A percentile compares a stretch with the other conserved stretches of the same genome.
Evolutionary conservation across 805 yeast species (phyloP).

Genomic region (Nematodospora valgi): DNA sequence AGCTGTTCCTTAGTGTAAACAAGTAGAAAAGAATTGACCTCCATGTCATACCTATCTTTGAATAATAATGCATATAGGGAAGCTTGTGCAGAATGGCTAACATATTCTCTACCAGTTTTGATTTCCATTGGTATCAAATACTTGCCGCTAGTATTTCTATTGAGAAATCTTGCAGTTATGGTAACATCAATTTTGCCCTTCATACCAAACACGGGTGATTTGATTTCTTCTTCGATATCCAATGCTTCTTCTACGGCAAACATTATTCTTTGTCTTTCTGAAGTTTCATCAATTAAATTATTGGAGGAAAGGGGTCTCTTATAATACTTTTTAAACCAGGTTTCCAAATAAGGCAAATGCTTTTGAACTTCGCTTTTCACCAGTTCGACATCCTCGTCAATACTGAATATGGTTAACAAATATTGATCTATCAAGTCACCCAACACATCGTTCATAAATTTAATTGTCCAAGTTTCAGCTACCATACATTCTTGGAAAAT

Average conservation of each 20-base stretch:
- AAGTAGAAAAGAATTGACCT: slow-evolving; percentile 60
- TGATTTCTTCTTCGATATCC: slow-evolving; percentile 85
- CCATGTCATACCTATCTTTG: slow-evolving; percentile 73
- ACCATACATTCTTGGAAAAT: slow-evolving; percentile 61
- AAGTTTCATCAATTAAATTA: slow-evolving; percentile 22
- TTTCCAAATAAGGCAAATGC: slow-evolving; percentile 50
- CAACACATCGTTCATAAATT: slow-evolving; percentile 33
- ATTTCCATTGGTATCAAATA: slow-evolving; percentile 79
- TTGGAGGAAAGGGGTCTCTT: slow-evolving; percentile 15
- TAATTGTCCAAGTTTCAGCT: slow-evolving; percentile 30
- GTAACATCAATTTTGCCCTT: slow-evolving; percentile 91
- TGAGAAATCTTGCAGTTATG: slow-evolving; percentile 51
- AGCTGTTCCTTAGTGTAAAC: slow-evolving; percentile 67
- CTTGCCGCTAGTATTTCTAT: slow-evolving; percentile 28
- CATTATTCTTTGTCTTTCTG: slow-evolving; percentile 29
- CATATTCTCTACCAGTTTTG: slow-evolving; percentile 72
- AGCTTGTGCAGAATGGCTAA: slow-evolving; percentile 83
- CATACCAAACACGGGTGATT: slow-evolving; percentile 89
- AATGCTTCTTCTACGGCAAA: slow-evolving; percentile 61
- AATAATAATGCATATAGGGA: slow-evolving; percentile 75
- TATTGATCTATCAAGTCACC: slow-evolving; percentile 42
- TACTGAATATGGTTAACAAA: slow-evolving; percentile 50
- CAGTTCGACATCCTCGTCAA: slow-evolving; percentile 44
- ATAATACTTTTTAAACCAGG: slow-evolving; percentile 51
- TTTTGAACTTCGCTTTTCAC: slow-evolving; percentile 41